Conservation (phyloP, 345 rosid genomes). For the Citrus trifoliata region DNA sequence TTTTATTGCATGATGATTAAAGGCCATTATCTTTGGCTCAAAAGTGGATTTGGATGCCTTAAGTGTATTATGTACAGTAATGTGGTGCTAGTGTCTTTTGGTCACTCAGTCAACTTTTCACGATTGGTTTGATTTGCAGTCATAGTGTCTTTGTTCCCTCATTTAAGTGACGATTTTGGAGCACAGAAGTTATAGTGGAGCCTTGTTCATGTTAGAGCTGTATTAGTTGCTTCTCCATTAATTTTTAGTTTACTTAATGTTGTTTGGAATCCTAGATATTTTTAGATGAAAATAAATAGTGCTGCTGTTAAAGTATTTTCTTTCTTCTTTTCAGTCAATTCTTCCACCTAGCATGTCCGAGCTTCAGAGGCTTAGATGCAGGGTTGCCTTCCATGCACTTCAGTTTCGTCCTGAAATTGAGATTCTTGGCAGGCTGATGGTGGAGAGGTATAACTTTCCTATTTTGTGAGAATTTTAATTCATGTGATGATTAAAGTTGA, state of each 20-base stretch:
- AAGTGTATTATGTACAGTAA: neutral
- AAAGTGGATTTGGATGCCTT: neutral
- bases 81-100: neutral
- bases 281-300: neutral
- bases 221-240: neutral
- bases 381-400: slow-evolving; percentile 95
- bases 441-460: slow-evolving; percentile 61
- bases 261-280: neutral
- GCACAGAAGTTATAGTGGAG: neutral
- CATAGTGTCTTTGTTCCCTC: neutral
- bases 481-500: neutral
- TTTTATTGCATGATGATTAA: neutral
- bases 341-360: slow-evolving; percentile 83
- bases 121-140: neutral
- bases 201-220: neutral
- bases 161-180: neutral
- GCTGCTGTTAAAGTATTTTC: slow-evolving; percentile 8
- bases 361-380: slow-evolving; percentile 92
- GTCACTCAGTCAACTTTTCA: neutral
- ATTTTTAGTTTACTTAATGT: neutral
- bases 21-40: neutral
- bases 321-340: slow-evolving; percentile 52
- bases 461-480: slow-evolving; percentile 2
- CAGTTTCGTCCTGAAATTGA: slow-evolving; percentile 85
- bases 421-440: slow-evolving; percentile 70